These are phyloP conservation scores for Coccomyxa sp. DNA, from an alignment of 139 green algal genomes.

Conservation along the genomic window DNA sequence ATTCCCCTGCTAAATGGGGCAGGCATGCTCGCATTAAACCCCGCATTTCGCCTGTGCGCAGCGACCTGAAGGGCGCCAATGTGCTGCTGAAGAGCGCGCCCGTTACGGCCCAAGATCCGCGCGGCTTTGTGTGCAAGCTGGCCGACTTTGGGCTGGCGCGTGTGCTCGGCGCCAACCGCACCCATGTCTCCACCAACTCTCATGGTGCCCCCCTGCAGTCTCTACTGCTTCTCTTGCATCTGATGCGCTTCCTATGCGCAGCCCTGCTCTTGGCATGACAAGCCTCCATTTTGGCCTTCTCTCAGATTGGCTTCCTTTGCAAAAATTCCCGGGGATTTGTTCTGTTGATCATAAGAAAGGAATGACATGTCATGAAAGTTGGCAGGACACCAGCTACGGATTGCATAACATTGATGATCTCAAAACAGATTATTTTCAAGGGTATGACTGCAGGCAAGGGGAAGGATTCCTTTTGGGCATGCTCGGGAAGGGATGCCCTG, in stretches of 20 bases:
- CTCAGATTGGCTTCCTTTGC: no score
- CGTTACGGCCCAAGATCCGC: conserved; percentile 25
- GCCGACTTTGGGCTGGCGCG: conserved; percentile 39
- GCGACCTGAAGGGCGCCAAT: conserved; percentile 55
- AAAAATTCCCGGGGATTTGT: no score
- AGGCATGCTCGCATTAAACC: neutral
- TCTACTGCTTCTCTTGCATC: no score
- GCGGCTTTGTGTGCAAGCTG: conserved; percentile 44
- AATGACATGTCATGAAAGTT: no score
- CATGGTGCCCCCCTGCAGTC: neutral
- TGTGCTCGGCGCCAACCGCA: conserved; percentile 22
- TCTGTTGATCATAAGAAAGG: no score
- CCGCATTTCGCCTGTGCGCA: neutral
- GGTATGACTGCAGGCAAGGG: neutral
- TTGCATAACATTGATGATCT: neutral
- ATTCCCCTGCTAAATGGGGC: neutral
- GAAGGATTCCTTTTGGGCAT: no score
- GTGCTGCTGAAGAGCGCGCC: conserved; percentile 50
- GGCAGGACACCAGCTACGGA: neutral
- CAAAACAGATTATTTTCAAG: neutral
- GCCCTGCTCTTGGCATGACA: no score
- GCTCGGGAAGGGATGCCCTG: neutral
- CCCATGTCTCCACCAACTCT: conserved; percentile 35
- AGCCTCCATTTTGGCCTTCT: no score
- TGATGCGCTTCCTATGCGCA: no score